Base-by-base conservation (phyloP, 306 rosid genomes). In the Gastrolobium bilobum region DNA sequence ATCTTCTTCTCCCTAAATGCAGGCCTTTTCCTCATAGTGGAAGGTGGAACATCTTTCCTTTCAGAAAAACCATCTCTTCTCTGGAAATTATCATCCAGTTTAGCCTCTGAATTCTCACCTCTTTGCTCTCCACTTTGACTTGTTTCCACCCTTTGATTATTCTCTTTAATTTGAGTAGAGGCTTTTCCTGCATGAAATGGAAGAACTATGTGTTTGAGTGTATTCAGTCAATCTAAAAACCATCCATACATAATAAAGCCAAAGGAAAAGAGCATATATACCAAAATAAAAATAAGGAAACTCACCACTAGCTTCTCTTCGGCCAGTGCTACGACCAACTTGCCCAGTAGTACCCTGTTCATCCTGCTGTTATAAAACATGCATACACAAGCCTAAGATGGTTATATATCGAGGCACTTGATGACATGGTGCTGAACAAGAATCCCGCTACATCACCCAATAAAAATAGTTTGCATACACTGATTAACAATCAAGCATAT, bases 1-100 rank as follows among this genome's bases (percentile, higher is more conserved):
- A 85, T 79, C 81, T 94, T 94, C 82, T 86, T 91, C 94, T 94
- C 99, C 85, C 91, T 87, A 79, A 94, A 94, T 68, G 97, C 89
- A 10, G 95, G 93, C 68, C 97, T 87, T 84, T 85, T 95, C 87
- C 90, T 91, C 42, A 69, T 61, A 65, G 87, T 68, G 66, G 89
- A 80, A 11, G 76, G 81, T 71, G 42, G 79, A 62, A 82, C 89
- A 44, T 85, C 88, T 74, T 87, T 89, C 76, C 83, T 76, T 84
- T 90, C 90, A 26, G 79, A n/a, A 75, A 84, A 79, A 52, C 87
- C 83, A 64, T 85, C 90, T 76, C 79, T 91, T 82, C 82, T 84
- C 88, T 84, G 85, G 52, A 63, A 31, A 51, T 66, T 79, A 29
- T 76, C 87, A 44, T 81, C 90, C 39, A 68, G 67, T 61, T 75